A percentile compares a stretch with the other conserved stretches of the same genome.
Evolutionary conservation across 108 stramenopile species (phyloP).

Genomic region (Cyclostephanos tholiformis): DNA sequence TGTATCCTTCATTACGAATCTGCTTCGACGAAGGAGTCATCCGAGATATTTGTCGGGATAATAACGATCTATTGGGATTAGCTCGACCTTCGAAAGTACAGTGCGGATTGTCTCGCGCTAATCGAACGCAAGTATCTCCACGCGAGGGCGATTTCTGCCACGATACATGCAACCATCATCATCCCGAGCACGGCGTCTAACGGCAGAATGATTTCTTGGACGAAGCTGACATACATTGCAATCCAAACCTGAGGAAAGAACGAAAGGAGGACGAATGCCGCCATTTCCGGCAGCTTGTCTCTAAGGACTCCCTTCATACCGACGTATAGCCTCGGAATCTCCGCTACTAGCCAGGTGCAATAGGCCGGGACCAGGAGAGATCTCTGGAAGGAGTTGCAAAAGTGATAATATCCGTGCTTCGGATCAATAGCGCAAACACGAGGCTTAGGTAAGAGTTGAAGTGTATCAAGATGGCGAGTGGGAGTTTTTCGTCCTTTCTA

Average conservation of each 20-base stretch:
- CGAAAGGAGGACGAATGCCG: slow-evolving; percentile 33
- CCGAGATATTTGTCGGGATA: background rate
- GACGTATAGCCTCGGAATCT: slow-evolving; percentile 37
- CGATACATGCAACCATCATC: slow-evolving; percentile 22
- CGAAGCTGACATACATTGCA: slow-evolving; percentile 34
- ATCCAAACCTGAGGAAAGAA: slow-evolving; percentile 41
- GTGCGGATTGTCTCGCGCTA: slow-evolving; percentile 15
- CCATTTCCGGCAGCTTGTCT: slow-evolving; percentile 38
- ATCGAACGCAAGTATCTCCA: slow-evolving; percentile 32
- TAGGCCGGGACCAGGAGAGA: slow-evolving; percentile 29
- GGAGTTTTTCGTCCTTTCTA: slow-evolving; percentile 38
- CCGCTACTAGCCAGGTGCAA: slow-evolving; percentile 38
- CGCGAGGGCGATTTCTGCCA: slow-evolving; percentile 19
- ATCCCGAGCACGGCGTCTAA: slow-evolving; percentile 20
- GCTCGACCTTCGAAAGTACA: background rate
- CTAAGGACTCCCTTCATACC: slow-evolving; percentile 39
- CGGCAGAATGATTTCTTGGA: slow-evolving; percentile 34
- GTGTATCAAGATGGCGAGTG: slow-evolving; percentile 40
- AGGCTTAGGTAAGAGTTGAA: slow-evolving; percentile 41
- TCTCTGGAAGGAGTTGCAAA: slow-evolving; percentile 29
- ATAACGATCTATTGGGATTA: background rate
- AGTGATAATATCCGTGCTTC: slow-evolving; percentile 19
- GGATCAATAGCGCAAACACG: slow-evolving; percentile 17
- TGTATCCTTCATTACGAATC: background rate
- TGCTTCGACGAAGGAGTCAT: background rate